Conservation (phyloP, 768 basidiomycete species). For the Agaricus bisporus region DNA sequence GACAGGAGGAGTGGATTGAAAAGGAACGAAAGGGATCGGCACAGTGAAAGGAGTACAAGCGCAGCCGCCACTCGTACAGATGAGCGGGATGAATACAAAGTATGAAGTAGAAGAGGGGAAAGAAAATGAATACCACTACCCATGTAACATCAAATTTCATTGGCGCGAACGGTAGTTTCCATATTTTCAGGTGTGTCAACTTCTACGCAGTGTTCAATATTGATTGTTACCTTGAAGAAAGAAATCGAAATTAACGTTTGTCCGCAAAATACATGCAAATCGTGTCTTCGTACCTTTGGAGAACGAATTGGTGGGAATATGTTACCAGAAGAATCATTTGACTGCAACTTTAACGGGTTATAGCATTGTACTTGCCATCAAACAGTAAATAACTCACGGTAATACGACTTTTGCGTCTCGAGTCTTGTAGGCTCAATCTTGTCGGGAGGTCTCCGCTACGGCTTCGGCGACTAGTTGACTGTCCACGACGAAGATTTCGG, state of each 20-base stretch:
- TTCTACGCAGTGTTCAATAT: conserved; percentile 7
- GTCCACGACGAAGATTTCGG: conserved; percentile 14
- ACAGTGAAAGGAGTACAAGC: no score
- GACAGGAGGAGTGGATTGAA: no score
- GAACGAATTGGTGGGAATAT: conserved; percentile 2
- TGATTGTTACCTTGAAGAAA: conserved; percentile 1
- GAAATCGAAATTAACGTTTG: neutral
- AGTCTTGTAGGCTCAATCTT: conserved; percentile 12
- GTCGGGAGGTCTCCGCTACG: neutral
- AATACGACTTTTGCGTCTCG: conserved; percentile 9
- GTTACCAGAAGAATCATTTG: conserved; percentile 1
- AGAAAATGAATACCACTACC: no score
- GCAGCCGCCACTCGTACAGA: no score
- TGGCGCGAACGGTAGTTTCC: no score
- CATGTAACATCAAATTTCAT: no score
- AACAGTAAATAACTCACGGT: neutral
- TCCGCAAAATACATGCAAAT: no score
- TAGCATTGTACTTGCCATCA: neutral
- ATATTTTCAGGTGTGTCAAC: neutral
- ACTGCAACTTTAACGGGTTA: neutral
- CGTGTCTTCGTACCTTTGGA: neutral
- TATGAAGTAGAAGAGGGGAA: no score
- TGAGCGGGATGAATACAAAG: no score
- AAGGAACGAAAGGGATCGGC: no score
- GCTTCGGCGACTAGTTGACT: conserved; percentile 2